phyloP scores from a whole-genome alignment of 2,329 filamentous ascomycete species.

The Bipolaris zeicola region DNA sequence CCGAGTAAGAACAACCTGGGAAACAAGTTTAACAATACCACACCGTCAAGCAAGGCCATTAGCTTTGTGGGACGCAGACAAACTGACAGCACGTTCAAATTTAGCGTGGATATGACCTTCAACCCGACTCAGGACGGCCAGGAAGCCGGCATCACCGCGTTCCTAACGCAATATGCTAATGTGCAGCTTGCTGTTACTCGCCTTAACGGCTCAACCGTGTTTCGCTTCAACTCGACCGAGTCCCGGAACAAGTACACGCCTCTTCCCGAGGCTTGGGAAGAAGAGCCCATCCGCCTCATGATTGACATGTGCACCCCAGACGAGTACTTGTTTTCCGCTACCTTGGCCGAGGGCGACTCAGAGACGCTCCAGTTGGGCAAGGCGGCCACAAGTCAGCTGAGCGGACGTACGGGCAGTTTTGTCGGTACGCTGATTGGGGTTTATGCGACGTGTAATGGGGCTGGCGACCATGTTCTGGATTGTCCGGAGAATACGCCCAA shows the following conservation, averaged over 20 bases:
- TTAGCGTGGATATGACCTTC: conserved; percentile 52
- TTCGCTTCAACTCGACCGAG: conserved; percentile 52
- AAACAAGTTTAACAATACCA: conserved; percentile 51
- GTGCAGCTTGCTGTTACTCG: conserved; percentile 52
- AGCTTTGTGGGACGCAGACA: conserved; percentile 60
- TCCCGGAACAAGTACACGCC: conserved; percentile 40
- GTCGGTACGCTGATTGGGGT: conserved; percentile 57
- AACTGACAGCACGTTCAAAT: conserved; percentile 60
- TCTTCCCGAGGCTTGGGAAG: conserved; percentile 50
- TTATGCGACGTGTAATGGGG: conserved; percentile 60
- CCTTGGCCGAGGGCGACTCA: neutral
- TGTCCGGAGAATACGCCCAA: conserved; percentile 44
- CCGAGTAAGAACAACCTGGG: conserved; percentile 61
- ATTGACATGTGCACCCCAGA: conserved; percentile 6
- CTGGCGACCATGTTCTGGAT: conserved; percentile 19
- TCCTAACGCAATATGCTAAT: conserved; percentile 60
- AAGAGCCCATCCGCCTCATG: conserved; percentile 35
- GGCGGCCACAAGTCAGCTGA: conserved; percentile 19
- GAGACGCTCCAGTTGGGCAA: conserved; percentile 5
- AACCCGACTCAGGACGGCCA: conserved; percentile 46
- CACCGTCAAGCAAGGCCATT: conserved; percentile 53
- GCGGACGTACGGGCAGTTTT: conserved; percentile 13
- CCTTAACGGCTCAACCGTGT: conserved; percentile 29
- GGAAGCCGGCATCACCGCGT: conserved; percentile 60
- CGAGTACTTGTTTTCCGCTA: conserved; percentile 6